Percentiles rank a stretch among this genome's conserved stretches.
Evolutionary conservation across 23 red algal genomes (phyloP).

Genomic region (Cyanidiococcus yangmingshanensis): DNA sequence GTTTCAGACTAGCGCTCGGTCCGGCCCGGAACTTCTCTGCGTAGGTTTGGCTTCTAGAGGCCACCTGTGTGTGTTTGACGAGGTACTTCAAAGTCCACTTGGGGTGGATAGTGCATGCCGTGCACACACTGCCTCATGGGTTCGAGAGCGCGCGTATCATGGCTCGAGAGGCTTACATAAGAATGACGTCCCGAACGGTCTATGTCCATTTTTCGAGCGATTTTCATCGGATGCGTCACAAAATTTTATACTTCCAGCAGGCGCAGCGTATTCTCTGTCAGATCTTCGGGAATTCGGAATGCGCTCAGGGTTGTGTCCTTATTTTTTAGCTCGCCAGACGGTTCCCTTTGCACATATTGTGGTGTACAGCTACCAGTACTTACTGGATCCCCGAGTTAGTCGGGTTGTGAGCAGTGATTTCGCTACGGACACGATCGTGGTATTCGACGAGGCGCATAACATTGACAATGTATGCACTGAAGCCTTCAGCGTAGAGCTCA

Average conservation of each 20-base stretch:
- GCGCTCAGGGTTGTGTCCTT: constrained; percentile 21
- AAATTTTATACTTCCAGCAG: constrained; percentile 21
- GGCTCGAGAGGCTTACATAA: neutral
- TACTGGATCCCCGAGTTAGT: constrained; percentile 25
- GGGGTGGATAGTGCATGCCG: constrained; percentile 27
- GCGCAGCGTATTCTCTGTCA: constrained; percentile 16
- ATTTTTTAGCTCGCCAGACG: constrained; percentile 19
- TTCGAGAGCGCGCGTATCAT: constrained; percentile 25
- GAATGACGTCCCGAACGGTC: neutral
- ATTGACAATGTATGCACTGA: constrained; percentile 36
- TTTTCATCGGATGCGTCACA: neutral
- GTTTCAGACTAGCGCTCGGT: neutral
- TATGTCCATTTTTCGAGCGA: constrained; percentile 9
- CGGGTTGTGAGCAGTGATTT: constrained; percentile 24
- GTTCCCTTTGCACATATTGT: constrained; percentile 23
- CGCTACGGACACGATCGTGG: constrained; percentile 10
- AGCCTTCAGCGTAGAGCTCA: constrained; percentile 16
- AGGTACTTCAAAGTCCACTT: neutral
- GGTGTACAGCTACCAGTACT: constrained; percentile 30
- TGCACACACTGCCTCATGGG: constrained; percentile 21
- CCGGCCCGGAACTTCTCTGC: neutral
- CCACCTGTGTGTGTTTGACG: constrained; percentile 25
- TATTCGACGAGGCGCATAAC: constrained; percentile 40
- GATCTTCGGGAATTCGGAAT: constrained; percentile 8
- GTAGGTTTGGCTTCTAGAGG: constrained; percentile 20